Conservation (phyloP, 2,329 filamentous ascomycete genomes). For the Colletotrichum filicis region DNA sequence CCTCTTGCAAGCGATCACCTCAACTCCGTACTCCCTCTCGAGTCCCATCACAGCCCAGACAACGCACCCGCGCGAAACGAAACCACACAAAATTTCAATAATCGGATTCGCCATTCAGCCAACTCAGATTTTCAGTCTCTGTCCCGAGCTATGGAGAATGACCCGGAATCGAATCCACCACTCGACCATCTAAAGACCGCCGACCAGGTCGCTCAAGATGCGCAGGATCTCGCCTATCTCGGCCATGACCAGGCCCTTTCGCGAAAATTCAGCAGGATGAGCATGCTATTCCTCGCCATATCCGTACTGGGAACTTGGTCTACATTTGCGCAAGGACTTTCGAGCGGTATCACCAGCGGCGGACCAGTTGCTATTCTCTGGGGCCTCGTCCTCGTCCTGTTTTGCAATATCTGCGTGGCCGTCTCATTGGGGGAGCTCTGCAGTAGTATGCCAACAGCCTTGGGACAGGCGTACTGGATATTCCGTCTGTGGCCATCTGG, state of each 20-base stretch:
- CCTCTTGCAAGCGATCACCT: not conserved
- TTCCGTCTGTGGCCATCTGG: constrained; percentile 53
- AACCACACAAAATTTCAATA: not conserved
- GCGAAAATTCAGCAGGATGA: constrained; percentile 63
- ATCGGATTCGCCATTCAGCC: not conserved
- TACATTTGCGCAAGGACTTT: not conserved
- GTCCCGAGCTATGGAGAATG: constrained; percentile 1
- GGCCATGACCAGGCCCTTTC: constrained; percentile 52
- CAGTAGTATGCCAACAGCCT: constrained; percentile 52
- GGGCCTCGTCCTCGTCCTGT: not conserved
- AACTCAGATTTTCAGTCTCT: not conserved
- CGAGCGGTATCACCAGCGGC: not conserved
- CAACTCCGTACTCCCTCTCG: not conserved
- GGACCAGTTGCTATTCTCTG: not conserved
- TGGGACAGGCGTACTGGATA: constrained; percentile 70
- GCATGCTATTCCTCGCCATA: constrained; percentile 58
- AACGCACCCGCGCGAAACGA: not conserved
- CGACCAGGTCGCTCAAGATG: constrained; percentile 41
- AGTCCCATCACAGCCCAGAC: not conserved
- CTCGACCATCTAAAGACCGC: constrained; percentile 10
- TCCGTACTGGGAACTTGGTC: not conserved
- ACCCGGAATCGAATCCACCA: constrained; percentile 1
- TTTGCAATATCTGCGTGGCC: not conserved
- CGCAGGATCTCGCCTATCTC: constrained; percentile 51
- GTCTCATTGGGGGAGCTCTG: not conserved